Percentiles rank a stretch among this genome's conserved stretches.
Conservation (phyloP, 768 basidiomycete genomes). For the Pholiota conissans region DNA sequence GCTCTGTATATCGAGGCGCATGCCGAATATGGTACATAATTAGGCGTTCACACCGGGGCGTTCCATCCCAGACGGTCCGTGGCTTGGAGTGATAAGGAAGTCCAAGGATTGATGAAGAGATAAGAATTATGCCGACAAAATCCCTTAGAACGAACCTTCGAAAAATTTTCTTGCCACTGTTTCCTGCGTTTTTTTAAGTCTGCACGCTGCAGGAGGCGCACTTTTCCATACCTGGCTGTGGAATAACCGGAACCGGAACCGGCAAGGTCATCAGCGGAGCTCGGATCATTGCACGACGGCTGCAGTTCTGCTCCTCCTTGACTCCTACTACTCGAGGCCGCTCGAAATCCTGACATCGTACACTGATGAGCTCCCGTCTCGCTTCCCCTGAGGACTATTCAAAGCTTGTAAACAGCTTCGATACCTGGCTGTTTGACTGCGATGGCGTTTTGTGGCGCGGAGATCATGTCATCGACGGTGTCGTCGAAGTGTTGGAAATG, state of each 20-base stretch:
- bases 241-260: background rate
- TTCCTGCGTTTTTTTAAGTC: background rate
- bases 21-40: background rate
- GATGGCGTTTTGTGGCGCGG: constrained; percentile 95
- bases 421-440: constrained; percentile 96
- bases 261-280: background rate
- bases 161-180: no score
- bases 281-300: background rate
- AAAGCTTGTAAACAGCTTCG: constrained; percentile 61
- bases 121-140: background rate
- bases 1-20: background rate
- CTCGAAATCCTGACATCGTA: background rate
- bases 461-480: constrained; percentile 76
- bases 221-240: background rate
- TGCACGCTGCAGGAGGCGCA: background rate
- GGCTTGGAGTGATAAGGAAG: background rate
- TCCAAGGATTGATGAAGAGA: background rate
- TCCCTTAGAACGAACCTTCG: no score
- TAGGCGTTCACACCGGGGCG: background rate
- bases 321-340: background rate
- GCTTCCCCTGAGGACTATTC: constrained; percentile 46
- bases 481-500: constrained; percentile 68
- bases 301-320: no score
- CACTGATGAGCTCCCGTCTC: constrained; percentile 35
- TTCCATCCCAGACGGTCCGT: background rate